Evolutionary conservation across 164 flowering plant species (phyloP).

Genomic region (Liquidambar formosana): DNA sequence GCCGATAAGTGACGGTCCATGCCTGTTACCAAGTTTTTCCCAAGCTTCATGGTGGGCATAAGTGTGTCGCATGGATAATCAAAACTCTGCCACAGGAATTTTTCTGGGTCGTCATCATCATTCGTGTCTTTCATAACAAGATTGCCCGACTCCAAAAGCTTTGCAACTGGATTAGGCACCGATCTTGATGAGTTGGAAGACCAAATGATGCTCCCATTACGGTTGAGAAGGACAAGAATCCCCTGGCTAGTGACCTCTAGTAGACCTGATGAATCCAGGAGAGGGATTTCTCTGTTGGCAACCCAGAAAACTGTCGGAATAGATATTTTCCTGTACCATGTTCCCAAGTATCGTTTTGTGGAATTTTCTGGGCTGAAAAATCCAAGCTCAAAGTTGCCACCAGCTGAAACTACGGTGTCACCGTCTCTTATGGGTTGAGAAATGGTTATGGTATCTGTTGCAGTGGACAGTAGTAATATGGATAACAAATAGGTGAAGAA

Average conservation of each 20-base stretch:
- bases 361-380: conserved; percentile 34
- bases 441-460: conserved; percentile 12
- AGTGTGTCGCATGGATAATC: conserved; percentile 34
- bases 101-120: not conserved
- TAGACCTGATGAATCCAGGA: conserved; percentile 20
- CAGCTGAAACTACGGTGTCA: conserved; percentile 23
- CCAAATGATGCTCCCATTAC: conserved; percentile 22
- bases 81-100: conserved; percentile 35
- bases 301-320: conserved; percentile 34
- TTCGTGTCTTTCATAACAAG: conserved; percentile 20
- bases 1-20: conserved; percentile 23
- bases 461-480: not conserved
- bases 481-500: not conserved
- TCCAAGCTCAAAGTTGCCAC: conserved; percentile 33
- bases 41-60: conserved; percentile 38
- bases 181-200: conserved; percentile 14
- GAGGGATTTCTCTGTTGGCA: conserved; percentile 38
- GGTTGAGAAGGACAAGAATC: conserved; percentile 7
- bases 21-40: conserved; percentile 25
- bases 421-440: conserved; percentile 14
- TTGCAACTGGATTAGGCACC: conserved; percentile 18
- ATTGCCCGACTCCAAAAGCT: conserved; percentile 32
- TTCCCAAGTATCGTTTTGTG: conserved; percentile 28
- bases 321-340: conserved; percentile 35
- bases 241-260: conserved; percentile 12